Conservation (phyloP, 2,329 filamentous ascomycete species). For the Claviceps quebecensis region DNA sequence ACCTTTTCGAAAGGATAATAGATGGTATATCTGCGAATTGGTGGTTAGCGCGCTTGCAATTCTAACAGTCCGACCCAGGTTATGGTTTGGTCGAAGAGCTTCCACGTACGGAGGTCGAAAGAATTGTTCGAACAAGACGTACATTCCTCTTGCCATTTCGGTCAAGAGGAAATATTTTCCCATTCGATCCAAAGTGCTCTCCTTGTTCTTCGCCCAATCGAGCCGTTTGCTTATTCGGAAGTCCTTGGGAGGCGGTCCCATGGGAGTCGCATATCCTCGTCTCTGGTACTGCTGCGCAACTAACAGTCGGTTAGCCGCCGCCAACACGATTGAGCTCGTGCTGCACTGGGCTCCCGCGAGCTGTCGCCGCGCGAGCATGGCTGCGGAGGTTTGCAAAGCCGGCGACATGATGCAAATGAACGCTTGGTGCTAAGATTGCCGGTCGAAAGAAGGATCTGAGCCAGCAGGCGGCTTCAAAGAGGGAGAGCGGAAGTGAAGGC, state of each 20-base stretch:
- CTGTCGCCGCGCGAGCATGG: slow-evolving; percentile 23
- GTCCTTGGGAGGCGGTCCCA: slow-evolving; percentile 62
- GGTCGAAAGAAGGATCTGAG: not conserved
- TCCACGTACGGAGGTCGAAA: slow-evolving; percentile 86
- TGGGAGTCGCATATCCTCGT: slow-evolving; percentile 50
- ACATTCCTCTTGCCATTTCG: slow-evolving; percentile 97
- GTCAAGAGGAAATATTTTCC: slow-evolving; percentile 91
- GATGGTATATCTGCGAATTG: slow-evolving; percentile 70
- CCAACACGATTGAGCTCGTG: slow-evolving; percentile 10
- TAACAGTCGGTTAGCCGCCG: slow-evolving; percentile 10
- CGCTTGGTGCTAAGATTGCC: not conserved
- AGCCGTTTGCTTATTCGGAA: slow-evolving; percentile 65
- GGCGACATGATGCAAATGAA: slow-evolving; percentile 16
- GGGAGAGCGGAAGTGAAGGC: slow-evolving; percentile 8
- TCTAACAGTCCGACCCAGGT: not conserved
- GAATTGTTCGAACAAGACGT: slow-evolving; percentile 92
- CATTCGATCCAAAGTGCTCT: slow-evolving; percentile 66
- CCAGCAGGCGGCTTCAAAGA: not conserved
- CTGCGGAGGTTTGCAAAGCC: slow-evolving; percentile 17
- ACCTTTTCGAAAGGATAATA: slow-evolving; percentile 97
- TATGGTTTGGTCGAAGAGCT: not conserved
- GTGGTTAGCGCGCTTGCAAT: not conserved
- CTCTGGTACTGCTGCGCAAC: slow-evolving; percentile 11
- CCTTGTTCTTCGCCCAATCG: slow-evolving; percentile 68
- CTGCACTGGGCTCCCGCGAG: slow-evolving; percentile 14